phyloP scores from a whole-genome alignment of 1,139 yeast species.

The Meyerozyma guilliermondii region DNA sequence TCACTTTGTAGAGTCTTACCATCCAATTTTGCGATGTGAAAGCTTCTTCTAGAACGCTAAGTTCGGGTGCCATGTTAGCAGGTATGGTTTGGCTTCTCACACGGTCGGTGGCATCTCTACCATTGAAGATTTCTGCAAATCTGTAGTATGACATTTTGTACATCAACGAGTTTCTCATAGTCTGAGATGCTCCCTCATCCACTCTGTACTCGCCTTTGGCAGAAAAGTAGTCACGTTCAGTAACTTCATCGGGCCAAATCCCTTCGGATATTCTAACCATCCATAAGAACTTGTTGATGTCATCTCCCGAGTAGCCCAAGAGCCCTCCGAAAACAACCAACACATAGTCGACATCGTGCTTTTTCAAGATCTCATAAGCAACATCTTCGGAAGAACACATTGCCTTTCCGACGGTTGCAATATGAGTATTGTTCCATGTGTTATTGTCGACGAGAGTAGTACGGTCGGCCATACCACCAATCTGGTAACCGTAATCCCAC shows the following conservation, averaged over 20 bases:
- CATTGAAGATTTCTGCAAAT: constrained; percentile 68
- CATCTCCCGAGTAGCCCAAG: constrained; percentile 94
- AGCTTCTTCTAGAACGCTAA: constrained; percentile 86
- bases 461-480: constrained; percentile 99
- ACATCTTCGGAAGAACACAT: constrained; percentile 88
- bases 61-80: constrained; percentile 49
- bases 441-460: constrained; percentile 97
- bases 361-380: constrained; percentile 80
- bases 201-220: constrained; percentile 83
- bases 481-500: constrained; percentile 99
- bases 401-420: constrained; percentile 99
- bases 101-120: constrained; percentile 73
- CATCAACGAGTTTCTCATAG: constrained; percentile 88
- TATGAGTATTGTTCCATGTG: constrained; percentile 99
- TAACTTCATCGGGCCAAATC: constrained; percentile 97
- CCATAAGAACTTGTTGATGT: constrained; percentile 95
- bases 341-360: constrained; percentile 94
- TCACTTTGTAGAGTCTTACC: constrained; percentile 90
- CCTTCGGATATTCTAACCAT: constrained; percentile 99
- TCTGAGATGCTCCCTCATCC: constrained; percentile 71
- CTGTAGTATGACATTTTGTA: constrained; percentile 93
- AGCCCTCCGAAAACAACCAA: constrained; percentile 92
- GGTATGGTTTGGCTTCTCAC: constrained; percentile 81
- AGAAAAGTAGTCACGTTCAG: constrained; percentile 80
- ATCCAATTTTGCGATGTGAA: constrained; percentile 96